Evolutionary conservation across 192 early-diverging fungal genomes (phyloP).

Genomic region (Podila epicladia): DNA sequence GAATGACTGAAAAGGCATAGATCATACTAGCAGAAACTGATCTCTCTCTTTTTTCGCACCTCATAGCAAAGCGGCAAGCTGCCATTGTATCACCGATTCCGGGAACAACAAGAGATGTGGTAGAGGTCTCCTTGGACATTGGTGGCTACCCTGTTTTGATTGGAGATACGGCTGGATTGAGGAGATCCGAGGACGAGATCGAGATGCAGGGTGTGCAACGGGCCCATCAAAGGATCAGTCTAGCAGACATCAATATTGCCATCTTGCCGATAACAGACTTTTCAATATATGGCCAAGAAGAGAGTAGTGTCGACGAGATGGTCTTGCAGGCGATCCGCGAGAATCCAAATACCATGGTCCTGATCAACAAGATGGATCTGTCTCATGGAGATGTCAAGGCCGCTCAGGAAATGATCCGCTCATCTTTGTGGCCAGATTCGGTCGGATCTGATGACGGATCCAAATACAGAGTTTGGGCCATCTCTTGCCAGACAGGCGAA

Average conservation of each 20-base stretch:
- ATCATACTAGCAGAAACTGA: not conserved
- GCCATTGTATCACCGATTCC: conserved; percentile 80
- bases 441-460: not conserved
- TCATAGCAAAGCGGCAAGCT: conserved; percentile 72
- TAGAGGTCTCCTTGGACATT: conserved; percentile 77
- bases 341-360: conserved; percentile 64
- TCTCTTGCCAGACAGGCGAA: conserved; percentile 60
- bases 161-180: conserved; percentile 77
- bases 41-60: not conserved
- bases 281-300: not conserved
- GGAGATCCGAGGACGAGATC: conserved; percentile 65
- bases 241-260: conserved; percentile 75
- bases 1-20: too few species aligned
- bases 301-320: conserved; percentile 34
- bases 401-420: conserved; percentile 2
- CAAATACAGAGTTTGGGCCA: conserved; percentile 49
- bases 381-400: conserved; percentile 4
- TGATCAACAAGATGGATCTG: conserved; percentile 73
- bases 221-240: conserved; percentile 59
- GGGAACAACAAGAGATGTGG: conserved; percentile 81
- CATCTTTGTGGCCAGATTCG: conserved; percentile 19
- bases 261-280: conserved; percentile 59
- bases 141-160: conserved; percentile 83
- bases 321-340: conserved; percentile 48
- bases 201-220: conserved; percentile 76